Evolutionary conservation across 2,329 filamentous ascomycete species (phyloP), one percentile per base, ranked within the genome.

Genomic region (Cercospora sp.): DNA sequence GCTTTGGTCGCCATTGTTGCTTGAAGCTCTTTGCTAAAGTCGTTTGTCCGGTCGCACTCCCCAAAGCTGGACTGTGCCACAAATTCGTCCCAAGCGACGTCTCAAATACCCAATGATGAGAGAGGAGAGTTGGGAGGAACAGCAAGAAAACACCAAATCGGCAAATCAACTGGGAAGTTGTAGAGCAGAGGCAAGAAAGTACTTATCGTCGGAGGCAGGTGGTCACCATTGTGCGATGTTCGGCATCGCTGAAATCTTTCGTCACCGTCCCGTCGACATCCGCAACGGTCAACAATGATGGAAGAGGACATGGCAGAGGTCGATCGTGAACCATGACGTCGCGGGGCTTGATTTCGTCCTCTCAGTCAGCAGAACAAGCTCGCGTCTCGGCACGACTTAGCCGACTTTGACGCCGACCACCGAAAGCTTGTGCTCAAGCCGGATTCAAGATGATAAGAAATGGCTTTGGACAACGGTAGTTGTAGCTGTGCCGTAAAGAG

Each of bases 1-100:
- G 34, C 45, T 61, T 66, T 66, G 28, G 30, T 66, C n/a, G 63
- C 55, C 57, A 61, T 66, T 16, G 57, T 61, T 7, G 63, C 34
- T 53, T 18, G 60, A 7, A 40, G 26, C 18, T 62, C 37, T 62
- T 43, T 24, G 13, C 21, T 62, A 10, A 18, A 5, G 8, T 30
- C 16, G 18, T 24, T 28, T 53, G 18, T 5, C 32, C 16, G 32
- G 5, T 43, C 21, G 37, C 37, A 37, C 58, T 43, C 37, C 5
- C 5, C 34, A 40, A n/a, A 40, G 13, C 34, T 40, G 4, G 34
- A 40, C 30, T 24, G 9, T 43, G n/a, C 58, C 58, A 26, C 10
- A 16, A 16, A 16, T 45, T n/a, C 26, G 32, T 40, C 7, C 13
- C 16, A 7, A 16, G 34, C 34, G 13, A 40, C 13, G 34, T 7